phyloP scores from a whole-genome alignment of 148 eudicot genomes.

The Camellia granthamiana region DNA sequence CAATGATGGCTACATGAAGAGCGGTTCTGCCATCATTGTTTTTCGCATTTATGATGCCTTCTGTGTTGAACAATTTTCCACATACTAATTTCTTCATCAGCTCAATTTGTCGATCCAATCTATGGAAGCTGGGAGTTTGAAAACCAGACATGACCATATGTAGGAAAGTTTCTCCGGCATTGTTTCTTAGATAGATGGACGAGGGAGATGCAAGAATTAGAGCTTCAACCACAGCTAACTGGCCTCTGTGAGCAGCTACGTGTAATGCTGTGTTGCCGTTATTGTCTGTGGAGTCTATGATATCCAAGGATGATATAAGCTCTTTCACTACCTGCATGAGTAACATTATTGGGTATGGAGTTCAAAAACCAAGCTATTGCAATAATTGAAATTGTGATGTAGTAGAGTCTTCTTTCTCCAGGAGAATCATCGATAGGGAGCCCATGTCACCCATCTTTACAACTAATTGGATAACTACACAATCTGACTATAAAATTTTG shows the following conservation, averaged over 20 bases:
- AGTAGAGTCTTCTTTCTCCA: background rate
- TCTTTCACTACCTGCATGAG: constrained; percentile 14
- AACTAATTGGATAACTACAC: background rate
- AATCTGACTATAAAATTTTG: background rate
- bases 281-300: constrained; percentile 65
- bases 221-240: constrained; percentile 66
- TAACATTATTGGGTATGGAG: background rate
- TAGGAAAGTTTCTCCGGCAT: constrained; percentile 74
- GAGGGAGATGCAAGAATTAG: constrained; percentile 65
- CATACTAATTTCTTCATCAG: constrained; percentile 63
- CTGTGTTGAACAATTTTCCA: constrained; percentile 38
- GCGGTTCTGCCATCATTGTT: constrained; percentile 69
- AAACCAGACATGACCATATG: constrained; percentile 79
- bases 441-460: background rate
- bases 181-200: constrained; percentile 47
- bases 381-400: background rate
- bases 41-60: constrained; percentile 55
- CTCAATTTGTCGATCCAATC: constrained; percentile 77
- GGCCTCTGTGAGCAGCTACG: constrained; percentile 84
- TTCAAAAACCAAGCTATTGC: background rate
- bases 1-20: constrained; percentile 75
- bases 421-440: background rate
- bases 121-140: constrained; percentile 65
- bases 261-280: constrained; percentile 88
- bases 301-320: constrained; percentile 50